Base-by-base conservation (phyloP, 2,329 filamentous ascomycete species). In the Colletotrichum lindemuthianum region DNA sequence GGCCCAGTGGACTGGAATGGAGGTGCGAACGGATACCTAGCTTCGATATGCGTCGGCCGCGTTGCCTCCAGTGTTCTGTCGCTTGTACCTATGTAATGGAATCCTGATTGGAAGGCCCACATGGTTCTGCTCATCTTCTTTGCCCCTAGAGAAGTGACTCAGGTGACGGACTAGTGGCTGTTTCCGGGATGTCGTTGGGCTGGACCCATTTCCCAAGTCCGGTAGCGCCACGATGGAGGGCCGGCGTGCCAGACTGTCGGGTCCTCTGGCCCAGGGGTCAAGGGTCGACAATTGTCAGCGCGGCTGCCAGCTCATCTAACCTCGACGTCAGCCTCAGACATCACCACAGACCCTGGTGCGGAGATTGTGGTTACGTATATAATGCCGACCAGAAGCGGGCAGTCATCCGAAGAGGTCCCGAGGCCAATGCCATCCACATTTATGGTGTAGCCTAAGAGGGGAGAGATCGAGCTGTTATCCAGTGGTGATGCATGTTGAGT, bases 311-410 rank as follows among this genome's bases (percentile, higher is more conserved):
- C 51, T 61, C 61, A 61, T 65, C 45, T 61, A 56, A 61, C 45
- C 58, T 58, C 60, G 45, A 61, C 58, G 47, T 65, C 61, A 65
- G 51, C 61, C 58, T 65, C 57, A 61, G 51, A 61, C 61, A 61
- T 37, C 34, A 52, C 24, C 40, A 51, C 61, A 51, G 61, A 56
- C 43, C 58, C 58, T 61, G 51, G 51, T 24, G 24, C 24, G 24
- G 24, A 24, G 4, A 40, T 45, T 40, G 47, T 41, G 45, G 61
- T 56, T 51, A 24, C 24, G 61, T 65, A 61, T 56, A 45, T 47
- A 51, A 32, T 45, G 45, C 61, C 58, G 61, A 61, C 47, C 51
- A 55, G 40, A 65, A 51, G 58, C 33, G 59, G 61, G n/a, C 58
- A 61, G 56, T 61, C 44, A 64, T 32, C 61, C 43, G 50, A 24